These are phyloP conservation scores for Cordyceps fumosorosea DNA, from an alignment of 2,329 filamentous ascomycete genomes.

Conservation along the genomic window DNA sequence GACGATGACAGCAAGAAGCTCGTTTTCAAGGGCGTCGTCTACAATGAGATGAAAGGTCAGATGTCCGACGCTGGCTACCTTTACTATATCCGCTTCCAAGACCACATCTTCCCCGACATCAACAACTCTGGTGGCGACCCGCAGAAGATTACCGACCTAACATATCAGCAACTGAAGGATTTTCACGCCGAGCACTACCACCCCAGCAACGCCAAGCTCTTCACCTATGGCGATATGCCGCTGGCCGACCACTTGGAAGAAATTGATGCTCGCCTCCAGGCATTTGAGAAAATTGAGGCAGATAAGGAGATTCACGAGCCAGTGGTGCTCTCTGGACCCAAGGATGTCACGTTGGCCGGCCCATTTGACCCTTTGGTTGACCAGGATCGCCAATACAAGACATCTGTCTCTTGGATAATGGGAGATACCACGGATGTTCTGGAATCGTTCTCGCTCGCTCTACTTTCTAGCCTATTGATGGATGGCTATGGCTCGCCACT, in stretches of 20 bases:
- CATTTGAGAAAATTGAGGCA: constrained; percentile 63
- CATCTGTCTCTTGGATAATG: constrained; percentile 86
- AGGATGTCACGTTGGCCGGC: constrained; percentile 65
- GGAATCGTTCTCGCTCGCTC: constrained; percentile 79
- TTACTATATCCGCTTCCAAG: constrained; percentile 92
- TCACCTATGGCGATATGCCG: constrained; percentile 93
- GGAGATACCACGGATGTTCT: constrained; percentile 76
- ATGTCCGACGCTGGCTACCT: constrained; percentile 97
- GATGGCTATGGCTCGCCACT: constrained; percentile 94
- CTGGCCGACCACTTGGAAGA: constrained; percentile 73
- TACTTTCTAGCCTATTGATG: constrained; percentile 78
- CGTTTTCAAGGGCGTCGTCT: constrained; percentile 96
- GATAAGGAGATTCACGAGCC: constrained; percentile 72
- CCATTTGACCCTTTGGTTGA: constrained; percentile 84
- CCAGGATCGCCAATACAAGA: constrained; percentile 83
- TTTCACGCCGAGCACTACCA: constrained; percentile 95
- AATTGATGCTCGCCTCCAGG: constrained; percentile 65
- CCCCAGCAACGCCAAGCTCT: constrained; percentile 91
- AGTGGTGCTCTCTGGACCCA: constrained; percentile 63
- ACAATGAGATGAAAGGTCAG: constrained; percentile 99
- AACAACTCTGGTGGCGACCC: constrained; percentile 97
- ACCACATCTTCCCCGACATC: constrained; percentile 87
- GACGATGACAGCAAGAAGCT: constrained; percentile 57
- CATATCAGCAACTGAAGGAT: constrained; percentile 77
- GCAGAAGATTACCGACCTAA: constrained; percentile 91